Evolutionary conservation across 2,329 filamentous ascomycete species (phyloP), one percentile per base, ranked within the genome.

Genomic region (Fonsecaea erecta): DNA sequence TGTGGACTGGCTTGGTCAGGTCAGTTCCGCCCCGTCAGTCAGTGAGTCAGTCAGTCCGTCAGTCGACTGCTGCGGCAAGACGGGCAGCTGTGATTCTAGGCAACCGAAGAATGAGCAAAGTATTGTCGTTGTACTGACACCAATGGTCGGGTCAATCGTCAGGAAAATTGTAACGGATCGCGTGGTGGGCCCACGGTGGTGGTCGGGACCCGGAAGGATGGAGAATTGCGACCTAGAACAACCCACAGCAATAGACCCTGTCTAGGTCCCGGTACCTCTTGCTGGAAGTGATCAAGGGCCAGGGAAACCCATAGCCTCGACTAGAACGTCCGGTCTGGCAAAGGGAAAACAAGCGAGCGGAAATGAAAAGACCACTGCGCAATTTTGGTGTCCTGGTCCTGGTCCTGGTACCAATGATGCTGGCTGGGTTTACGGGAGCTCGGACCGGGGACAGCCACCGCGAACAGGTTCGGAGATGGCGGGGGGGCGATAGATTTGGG

Each of bases 381-480:
- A n/a, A n/a, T n/a, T n/a, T n/a, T n/a, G n/a, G n/a, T n/a, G n/a
- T n/a, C n/a, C n/a, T n/a, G n/a, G n/a, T n/a, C n/a, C n/a, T n/a
- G n/a, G n/a, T n/a, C n/a, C n/a, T n/a, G n/a, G n/a, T n/a, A 14
- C 12, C 18, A 21, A 6, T 37, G 43, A 4, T 48, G 24, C 43
- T 48, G 18, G 43, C 6, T n/a, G n/a, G n/a, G n/a, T n/a, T n/a
- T 12, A 57, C 51, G 30, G 51, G 24, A 30, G 24, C 24, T 34
- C 51, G 51, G 51, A 53, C 51, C 51, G 51, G 26, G 26, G 30
- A 30, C 51, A 32, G 24, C 30, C 51, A 60, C 21, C 11, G 43
- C n/a, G 6, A 48, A 48, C 7, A 18, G 48, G 30, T 52, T 60
- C 57, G 57, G 57, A 60, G 57, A 60, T 60, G 57, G 57, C 57